These are phyloP conservation scores for Paramecium sonneborni DNA, from an alignment of 73 alveolate genomes.

Conservation along the genomic window DNA sequence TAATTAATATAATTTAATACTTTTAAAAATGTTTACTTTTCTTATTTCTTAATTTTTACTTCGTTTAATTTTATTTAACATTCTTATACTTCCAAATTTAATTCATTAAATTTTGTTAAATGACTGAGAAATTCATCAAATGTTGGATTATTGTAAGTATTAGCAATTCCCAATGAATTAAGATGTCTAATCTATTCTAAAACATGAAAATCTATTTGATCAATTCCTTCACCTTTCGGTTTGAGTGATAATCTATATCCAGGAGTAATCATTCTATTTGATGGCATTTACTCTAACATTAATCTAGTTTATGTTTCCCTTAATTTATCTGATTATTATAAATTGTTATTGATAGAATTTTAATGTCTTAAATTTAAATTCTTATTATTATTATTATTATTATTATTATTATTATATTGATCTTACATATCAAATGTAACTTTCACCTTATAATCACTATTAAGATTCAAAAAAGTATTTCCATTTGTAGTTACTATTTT, in stretches of 20 bases:
- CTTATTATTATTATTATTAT: not conserved
- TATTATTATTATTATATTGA: not conserved
- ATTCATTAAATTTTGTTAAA: not conserved
- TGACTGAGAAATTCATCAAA: not conserved
- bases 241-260: constrained; percentile 4
- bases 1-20: not conserved
- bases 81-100: not conserved
- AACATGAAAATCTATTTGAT: not conserved
- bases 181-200: not conserved
- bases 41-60: not conserved
- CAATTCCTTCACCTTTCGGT: not conserved
- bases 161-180: not conserved
- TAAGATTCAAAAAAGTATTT: not conserved
- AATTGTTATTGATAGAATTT: not conserved
- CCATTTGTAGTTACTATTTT: not conserved
- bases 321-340: not conserved
- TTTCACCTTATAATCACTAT: not conserved
- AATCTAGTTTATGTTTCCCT: not conserved
- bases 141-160: not conserved
- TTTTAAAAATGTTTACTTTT: not conserved
- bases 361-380: not conserved
- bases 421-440: constrained; percentile 1
- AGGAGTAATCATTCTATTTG: constrained; percentile 9
- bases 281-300: constrained; percentile 13
- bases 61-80: not conserved